A percentile compares a stretch with the other conserved stretches of the same genome.
phyloP scores from a whole-genome alignment of 2,329 filamentous ascomycete species.

The Penicillium polonicum region DNA sequence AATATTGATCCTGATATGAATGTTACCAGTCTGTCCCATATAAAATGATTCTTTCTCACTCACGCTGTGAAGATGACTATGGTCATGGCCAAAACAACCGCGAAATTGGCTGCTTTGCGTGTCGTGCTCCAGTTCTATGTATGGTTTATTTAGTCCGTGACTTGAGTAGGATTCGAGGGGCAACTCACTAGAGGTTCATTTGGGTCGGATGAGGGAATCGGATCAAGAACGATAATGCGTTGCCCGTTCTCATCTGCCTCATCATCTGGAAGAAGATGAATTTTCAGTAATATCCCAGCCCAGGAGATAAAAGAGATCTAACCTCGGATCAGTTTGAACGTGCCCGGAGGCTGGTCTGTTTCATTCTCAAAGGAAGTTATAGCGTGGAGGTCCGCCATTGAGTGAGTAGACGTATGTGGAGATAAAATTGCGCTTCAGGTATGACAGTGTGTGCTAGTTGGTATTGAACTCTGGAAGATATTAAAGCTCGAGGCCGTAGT shows the following conservation, averaged over 20 bases:
- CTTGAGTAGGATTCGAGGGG: background rate
- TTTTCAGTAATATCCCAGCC: background rate
- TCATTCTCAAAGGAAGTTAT: constrained; percentile 2
- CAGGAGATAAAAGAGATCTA: background rate
- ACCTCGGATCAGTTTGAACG: constrained; percentile 28
- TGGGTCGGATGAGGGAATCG: constrained; percentile 35
- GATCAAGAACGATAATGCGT: constrained; percentile 34
- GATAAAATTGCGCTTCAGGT: background rate
- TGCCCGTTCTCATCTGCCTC: constrained; percentile 8
- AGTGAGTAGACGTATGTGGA: background rate
- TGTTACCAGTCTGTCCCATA: background rate
- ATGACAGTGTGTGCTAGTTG: background rate
- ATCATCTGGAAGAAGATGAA: constrained; percentile 10
- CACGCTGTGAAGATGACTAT: constrained; percentile 44
- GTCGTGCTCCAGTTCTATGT: constrained; percentile 46
- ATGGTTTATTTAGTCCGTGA: background rate
- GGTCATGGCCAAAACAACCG: constrained; percentile 44
- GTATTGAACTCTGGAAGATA: background rate
- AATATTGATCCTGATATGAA: constrained; percentile 33
- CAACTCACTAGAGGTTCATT: constrained; percentile 35
- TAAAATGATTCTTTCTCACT: background rate
- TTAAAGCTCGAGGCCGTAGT: background rate
- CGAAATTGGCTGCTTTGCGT: constrained; percentile 46
- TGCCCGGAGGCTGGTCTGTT: constrained; percentile 23
- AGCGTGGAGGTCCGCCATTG: constrained; percentile 14